These are phyloP conservation scores for Lippia alba DNA, from an alignment of 305 asterid species.

Conservation along the genomic window DNA sequence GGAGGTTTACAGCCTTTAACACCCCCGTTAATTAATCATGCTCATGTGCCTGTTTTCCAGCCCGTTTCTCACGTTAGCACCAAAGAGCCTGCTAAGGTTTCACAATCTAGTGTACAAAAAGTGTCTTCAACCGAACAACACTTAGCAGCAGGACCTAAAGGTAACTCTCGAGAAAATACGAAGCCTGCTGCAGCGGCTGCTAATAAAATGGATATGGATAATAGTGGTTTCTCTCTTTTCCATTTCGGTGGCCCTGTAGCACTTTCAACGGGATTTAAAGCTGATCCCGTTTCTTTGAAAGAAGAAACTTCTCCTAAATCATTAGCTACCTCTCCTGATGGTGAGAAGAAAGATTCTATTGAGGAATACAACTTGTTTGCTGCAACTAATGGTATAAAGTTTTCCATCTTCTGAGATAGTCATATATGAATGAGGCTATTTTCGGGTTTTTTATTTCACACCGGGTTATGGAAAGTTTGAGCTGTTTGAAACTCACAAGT, in stretches of 20 bases:
- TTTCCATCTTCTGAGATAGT: slow-evolving; percentile 73
- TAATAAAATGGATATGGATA: slow-evolving; percentile 42
- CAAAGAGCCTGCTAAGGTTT: slow-evolving; percentile 53
- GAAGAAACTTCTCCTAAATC: slow-evolving; percentile 50
- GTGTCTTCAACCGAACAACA: slow-evolving; percentile 41
- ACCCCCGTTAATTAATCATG: slow-evolving; percentile 60
- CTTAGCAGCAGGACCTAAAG: slow-evolving; percentile 40
- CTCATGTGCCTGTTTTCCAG: slow-evolving; percentile 65
- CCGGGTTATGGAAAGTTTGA: slow-evolving; percentile 39
- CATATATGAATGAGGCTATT: slow-evolving; percentile 41
- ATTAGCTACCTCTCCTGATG: slow-evolving; percentile 40
- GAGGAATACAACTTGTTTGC: slow-evolving; percentile 95
- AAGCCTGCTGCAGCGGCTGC: slow-evolving; percentile 42
- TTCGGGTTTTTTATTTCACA: slow-evolving; percentile 31
- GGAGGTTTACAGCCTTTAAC: slow-evolving; percentile 65
- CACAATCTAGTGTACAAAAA: slow-evolving; percentile 37
- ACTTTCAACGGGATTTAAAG: slow-evolving; percentile 66
- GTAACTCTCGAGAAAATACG: slow-evolving; percentile 41
- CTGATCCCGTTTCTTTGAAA: slow-evolving; percentile 50
- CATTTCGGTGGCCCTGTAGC: slow-evolving; percentile 93
- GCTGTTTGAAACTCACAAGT: slow-evolving; percentile 2
- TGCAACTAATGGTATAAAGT: slow-evolving; percentile 78
- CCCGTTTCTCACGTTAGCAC: slow-evolving; percentile 56
- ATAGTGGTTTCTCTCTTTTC: slow-evolving; percentile 86
- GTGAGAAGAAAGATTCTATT: slow-evolving; percentile 57